These are phyloP conservation scores for Ascochyta lentis DNA, from an alignment of 2,329 filamentous ascomycete genomes.

Conservation along the genomic window DNA sequence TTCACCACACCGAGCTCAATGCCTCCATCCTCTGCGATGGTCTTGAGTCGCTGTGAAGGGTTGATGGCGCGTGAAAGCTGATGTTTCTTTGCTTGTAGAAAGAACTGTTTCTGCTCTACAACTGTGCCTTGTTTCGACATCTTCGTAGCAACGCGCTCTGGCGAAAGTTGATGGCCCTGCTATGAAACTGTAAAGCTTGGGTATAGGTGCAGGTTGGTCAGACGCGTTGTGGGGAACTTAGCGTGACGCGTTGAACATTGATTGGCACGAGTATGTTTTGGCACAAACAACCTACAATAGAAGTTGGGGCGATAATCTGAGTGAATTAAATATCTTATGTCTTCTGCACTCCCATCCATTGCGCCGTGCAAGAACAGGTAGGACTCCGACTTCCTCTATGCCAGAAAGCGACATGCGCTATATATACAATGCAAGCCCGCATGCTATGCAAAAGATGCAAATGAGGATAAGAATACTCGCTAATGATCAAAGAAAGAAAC, in stretches of 20 bases:
- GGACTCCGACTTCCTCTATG: neutral
- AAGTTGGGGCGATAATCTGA: neutral
- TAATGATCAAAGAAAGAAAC: constrained; percentile 5
- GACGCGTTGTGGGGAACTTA: constrained; percentile 16
- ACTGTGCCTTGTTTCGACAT: constrained; percentile 51
- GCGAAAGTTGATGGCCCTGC: neutral
- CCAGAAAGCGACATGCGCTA: constrained; percentile 6
- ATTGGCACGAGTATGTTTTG: neutral
- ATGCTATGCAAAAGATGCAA: constrained; percentile 11
- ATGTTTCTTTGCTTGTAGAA: constrained; percentile 68
- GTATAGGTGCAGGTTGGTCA: neutral
- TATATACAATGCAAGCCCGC: constrained; percentile 13
- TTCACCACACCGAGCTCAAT: constrained; percentile 57
- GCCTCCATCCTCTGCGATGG: constrained; percentile 56
- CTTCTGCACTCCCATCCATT: neutral
- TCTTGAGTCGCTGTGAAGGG: constrained; percentile 62
- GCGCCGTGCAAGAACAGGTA: neutral
- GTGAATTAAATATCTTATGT: neutral
- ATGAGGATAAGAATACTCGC: constrained; percentile 4
- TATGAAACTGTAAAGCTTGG: neutral
- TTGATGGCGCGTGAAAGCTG: constrained; percentile 66
- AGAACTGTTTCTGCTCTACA: constrained; percentile 67
- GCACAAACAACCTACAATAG: neutral
- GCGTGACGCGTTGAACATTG: constrained; percentile 12
- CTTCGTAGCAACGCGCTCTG: neutral